Evolutionary conservation across 73 alveolate species (phyloP).

Genomic region (Blepharisma stoltei): DNA sequence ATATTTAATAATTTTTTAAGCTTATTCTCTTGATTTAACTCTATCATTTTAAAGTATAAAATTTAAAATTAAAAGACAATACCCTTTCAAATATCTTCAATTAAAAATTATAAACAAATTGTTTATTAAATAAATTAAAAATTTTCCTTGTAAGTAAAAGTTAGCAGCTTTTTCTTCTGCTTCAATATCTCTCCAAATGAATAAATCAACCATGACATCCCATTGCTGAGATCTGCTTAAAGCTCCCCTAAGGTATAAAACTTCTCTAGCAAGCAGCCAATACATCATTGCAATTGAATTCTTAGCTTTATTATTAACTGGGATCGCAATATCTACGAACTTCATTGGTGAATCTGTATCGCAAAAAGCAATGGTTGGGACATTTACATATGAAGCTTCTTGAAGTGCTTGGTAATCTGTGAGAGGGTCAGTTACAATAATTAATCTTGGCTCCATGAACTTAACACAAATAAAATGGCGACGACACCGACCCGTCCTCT

Average conservation of each 20-base stretch:
- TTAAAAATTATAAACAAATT: too few species aligned
- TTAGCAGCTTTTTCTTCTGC: slow-evolving; percentile 22
- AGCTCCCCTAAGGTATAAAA: slow-evolving; percentile 55
- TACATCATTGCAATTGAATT: slow-evolving; percentile 65
- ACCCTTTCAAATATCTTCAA: too few species aligned
- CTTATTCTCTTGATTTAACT: too few species aligned
- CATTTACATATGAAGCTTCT: slow-evolving; percentile 68
- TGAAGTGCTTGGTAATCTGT: slow-evolving; percentile 58
- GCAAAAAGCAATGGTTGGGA: slow-evolving; percentile 68
- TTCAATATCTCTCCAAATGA: slow-evolving; percentile 47
- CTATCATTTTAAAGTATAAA: too few species aligned
- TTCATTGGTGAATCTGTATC: slow-evolving; percentile 61
- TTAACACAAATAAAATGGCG: too few species aligned
- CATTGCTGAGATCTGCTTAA: slow-evolving; percentile 44
- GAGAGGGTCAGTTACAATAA: slow-evolving; percentile 73
- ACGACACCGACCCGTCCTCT: too few species aligned
- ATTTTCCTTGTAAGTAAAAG: too few species aligned
- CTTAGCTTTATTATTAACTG: slow-evolving; percentile 65
- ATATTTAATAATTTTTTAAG: too few species aligned
- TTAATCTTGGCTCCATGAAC: slow-evolving; percentile 63
- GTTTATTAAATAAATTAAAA: too few species aligned
- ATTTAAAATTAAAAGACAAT: too few species aligned
- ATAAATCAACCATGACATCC: slow-evolving; percentile 54
- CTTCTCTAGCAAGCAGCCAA: slow-evolving; percentile 73
- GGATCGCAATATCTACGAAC: slow-evolving; percentile 76